A percentile compares a stretch with the other conserved stretches of the same genome.
Conservation (phyloP, 106 monocot genomes). For the Phalaenopsis equestris region DNA sequence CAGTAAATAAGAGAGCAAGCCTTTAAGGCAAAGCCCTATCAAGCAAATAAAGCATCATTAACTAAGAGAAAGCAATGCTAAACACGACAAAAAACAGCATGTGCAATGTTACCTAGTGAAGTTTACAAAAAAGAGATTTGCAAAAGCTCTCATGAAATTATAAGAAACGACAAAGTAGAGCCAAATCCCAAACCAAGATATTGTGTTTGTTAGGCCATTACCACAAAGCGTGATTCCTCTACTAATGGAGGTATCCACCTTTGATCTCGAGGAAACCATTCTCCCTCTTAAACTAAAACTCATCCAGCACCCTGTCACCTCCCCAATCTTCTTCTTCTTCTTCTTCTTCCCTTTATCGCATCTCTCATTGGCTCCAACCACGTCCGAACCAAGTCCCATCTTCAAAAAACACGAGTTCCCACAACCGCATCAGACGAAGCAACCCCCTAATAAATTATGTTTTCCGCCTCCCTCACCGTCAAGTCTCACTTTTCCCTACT, state of each 20-base stretch:
- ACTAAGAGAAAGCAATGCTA: neutral
- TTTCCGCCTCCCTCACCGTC: neutral
- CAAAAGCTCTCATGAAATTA: neutral
- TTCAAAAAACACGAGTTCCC: neutral
- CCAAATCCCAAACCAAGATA: neutral
- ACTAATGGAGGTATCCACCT: slow-evolving; percentile 61
- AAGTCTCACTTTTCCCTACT: neutral
- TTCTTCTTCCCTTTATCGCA: slow-evolving; percentile 9
- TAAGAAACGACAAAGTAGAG: neutral
- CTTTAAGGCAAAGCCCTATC: neutral
- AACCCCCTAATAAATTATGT: neutral
- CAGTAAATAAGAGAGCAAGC: neutral
- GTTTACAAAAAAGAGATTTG: neutral
- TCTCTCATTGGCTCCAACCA: neutral
- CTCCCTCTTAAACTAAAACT: slow-evolving; percentile 35
- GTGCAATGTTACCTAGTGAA: neutral
- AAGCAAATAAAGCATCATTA: neutral
- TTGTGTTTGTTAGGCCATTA: slow-evolving; percentile 19
- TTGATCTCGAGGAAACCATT: slow-evolving; percentile 58
- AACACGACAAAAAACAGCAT: neutral
- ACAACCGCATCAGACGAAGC: neutral
- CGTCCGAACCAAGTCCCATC: neutral
- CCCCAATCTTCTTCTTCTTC: neutral
- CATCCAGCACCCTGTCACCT: slow-evolving; percentile 59
- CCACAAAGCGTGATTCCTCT: slow-evolving; percentile 37